Evolutionary conservation across 2,329 filamentous ascomycete genomes (phyloP), one percentile per base, ranked within the genome.

Genomic region (Helotiales sp.): DNA sequence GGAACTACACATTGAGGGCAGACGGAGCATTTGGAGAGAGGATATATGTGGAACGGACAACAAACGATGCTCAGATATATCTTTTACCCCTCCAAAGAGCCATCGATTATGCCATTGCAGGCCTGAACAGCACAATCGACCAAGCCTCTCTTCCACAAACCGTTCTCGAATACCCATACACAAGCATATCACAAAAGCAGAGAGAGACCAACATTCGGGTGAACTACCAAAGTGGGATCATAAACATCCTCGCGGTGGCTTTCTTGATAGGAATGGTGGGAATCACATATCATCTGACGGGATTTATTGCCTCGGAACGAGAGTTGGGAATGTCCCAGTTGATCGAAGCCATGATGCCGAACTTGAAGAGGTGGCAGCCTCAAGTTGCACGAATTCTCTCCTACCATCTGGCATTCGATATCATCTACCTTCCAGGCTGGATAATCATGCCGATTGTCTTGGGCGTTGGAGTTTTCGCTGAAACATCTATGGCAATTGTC

Each of bases 301-400:
- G 94, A 8, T 89, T 94, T 73, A 90, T 97, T 77, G 93, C 94
- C 7, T 88, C 89, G 1, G 94, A 97, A 79, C 85, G 94, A 64
- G 94, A 97, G 80, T 83, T 89, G 17, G 94, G 93, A 66, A 96
- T 97, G 86, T 92, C 92, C 4, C 92, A 93, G 70, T 83, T 97
- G 30, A 88, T 97, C 50, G 94, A 97, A 79, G 91, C 93, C 63
- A 97, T 97, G 93, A 94, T 96, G 84, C 91, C 92, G 0, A 92
- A 92, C 64, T 84, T 85, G 63, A 85, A 85, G 58, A 82, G 87
- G 50, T 96, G 93, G 92, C 85, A 93, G 74, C 89, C 91, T 10
- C 92, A 95, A 79, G 87, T 88, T 24, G 90, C 91, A 1, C 86
- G 94, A n/a, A 84, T 97, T 15, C 76, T 94, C 8, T 89, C 93